Evolutionary conservation across 176 grass and related monocot species (phyloP), one percentile per base, ranked within the genome.

Genomic region (Avena sativa): DNA sequence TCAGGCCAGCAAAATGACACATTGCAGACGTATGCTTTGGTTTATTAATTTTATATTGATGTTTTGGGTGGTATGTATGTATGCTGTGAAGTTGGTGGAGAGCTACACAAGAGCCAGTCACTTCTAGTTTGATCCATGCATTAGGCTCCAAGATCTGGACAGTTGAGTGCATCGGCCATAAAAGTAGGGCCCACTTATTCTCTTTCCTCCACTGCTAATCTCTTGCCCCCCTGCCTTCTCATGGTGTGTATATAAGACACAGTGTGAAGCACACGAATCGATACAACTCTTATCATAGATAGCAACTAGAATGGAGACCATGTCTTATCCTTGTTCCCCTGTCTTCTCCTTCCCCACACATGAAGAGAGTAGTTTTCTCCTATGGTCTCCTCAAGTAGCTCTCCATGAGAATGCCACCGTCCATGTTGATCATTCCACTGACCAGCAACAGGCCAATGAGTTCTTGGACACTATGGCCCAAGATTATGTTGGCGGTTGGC

Each of bases 321-420:
- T 89, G 52, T 34, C 91, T 32, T 87, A 88, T 86, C 83, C 86
- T 82, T 85, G 66, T 13, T 79, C 91, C 66, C 82, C 88, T 82
- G 66, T 86, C 32, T 44, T 86, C 28, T 86, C 83, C 74, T 83
- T 86, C 61, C 79, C 78, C 25, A 62, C 52, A 58, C 51, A 88
- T 11, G 88, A 93, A 60, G 91, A 90, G 14, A 78, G 28, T 52
- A 84, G 4, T 63, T 51, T 74, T 72, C 83, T 66, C 28, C 28
- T 69, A 44, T 86, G 87, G 79, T 75, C 80, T 82, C 80, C 87
- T 82, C 79, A 80, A 48, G 38, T 50, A 67, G 68, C 17, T 26
- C 50, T 70, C 59, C 64, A 40, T 74, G 79, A 78, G 25, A 74
- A 79, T 74, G 79, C 57, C 66, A 64, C 49, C n/a, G 15, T 71